Evolutionary conservation across 306 rosid genomes (phyloP).

Genomic region (Cucurbita argyrosperma): DNA sequence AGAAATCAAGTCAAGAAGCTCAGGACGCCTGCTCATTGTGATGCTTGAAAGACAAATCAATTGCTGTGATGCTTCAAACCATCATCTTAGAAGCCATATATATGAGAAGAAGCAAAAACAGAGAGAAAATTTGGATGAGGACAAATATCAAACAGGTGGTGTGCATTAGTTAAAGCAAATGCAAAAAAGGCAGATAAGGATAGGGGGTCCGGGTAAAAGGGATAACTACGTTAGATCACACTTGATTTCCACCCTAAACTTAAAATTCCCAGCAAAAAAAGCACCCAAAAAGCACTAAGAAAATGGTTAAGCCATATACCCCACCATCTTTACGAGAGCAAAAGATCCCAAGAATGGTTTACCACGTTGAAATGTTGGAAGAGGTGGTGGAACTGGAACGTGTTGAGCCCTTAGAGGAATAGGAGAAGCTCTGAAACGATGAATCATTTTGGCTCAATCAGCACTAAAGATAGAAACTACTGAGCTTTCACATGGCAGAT

Average conservation of each 20-base stretch:
- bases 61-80: not conserved
- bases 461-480: not conserved
- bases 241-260: not conserved
- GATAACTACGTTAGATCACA: not conserved
- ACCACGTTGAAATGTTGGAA: not conserved
- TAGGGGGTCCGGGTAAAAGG: not conserved
- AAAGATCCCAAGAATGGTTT: not conserved
- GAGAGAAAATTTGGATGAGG: conserved; percentile 4
- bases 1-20: conserved; percentile 10
- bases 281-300: conserved; percentile 4
- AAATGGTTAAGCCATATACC: not conserved
- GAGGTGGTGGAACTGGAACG: not conserved
- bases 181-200: not conserved
- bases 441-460: not conserved
- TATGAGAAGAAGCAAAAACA: not conserved
- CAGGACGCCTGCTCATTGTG: not conserved
- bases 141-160: not conserved
- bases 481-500: conserved; percentile 1
- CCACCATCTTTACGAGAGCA: not conserved
- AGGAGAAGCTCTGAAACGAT: not conserved
- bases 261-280: conserved; percentile 3
- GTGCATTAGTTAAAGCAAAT: not conserved
- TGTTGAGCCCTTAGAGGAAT: not conserved
- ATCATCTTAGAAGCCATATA: not conserved
- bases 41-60: not conserved